A percentile compares a stretch with the other conserved stretches of the same genome.
Conservation (phyloP, 495 filamentous ascomycete species). For the Cairneyella variabilis region DNA sequence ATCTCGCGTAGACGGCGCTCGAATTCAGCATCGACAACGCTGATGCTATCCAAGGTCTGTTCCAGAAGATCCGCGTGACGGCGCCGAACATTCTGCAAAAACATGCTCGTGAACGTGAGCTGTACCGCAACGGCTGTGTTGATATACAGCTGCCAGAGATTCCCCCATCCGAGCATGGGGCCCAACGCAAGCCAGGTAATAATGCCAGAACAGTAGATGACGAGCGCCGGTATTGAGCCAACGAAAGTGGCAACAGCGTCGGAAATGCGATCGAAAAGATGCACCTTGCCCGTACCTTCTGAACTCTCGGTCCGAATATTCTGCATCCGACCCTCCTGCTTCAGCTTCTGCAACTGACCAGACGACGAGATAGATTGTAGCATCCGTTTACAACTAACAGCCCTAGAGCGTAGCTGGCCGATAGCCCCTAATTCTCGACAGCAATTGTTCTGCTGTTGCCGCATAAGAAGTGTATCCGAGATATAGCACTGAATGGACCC, state of each 20-base stretch:
- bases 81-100: constrained; percentile 33
- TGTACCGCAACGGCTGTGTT: constrained; percentile 35
- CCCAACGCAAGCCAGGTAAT: constrained; percentile 35
- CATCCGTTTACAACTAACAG: not conserved
- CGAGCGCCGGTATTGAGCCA: constrained; percentile 25
- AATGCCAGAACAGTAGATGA: constrained; percentile 31
- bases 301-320: no score
- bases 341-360: not conserved
- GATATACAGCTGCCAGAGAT: constrained; percentile 36
- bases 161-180: constrained; percentile 23
- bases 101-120: constrained; percentile 33
- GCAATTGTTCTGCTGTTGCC: not conserved
- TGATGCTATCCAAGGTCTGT: constrained; percentile 28
- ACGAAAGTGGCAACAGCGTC: not conserved
- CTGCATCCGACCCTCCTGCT: no score
- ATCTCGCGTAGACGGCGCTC: constrained; percentile 28
- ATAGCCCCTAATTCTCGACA: not conserved
- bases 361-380: not conserved
- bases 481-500: not conserved
- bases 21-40: constrained; percentile 27
- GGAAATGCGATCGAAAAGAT: not conserved
- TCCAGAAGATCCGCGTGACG: constrained; percentile 28
- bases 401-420: not conserved
- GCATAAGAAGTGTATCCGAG: not conserved
- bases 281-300: no score